These are phyloP conservation scores for Jacaranda mimosifolia DNA, from an alignment of 257 asterid genomes.

Conservation along the genomic window DNA sequence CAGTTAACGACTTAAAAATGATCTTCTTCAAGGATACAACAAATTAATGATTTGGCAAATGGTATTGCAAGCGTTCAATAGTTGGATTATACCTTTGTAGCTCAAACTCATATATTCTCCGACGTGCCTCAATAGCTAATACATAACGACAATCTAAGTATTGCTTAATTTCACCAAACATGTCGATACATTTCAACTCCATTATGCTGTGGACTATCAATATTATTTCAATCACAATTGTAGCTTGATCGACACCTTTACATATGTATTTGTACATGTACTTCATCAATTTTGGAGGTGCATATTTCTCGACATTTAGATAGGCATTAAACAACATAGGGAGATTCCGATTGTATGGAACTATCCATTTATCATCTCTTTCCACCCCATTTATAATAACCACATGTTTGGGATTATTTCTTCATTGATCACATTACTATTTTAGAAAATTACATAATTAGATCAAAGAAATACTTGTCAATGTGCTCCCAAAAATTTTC, in stretches of 20 bases:
- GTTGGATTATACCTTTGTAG: too few relatives aligned
- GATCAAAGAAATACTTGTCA: neutral
- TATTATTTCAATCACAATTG: constrained; percentile 10
- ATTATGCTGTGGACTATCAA: too few relatives aligned
- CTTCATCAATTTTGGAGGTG: neutral
- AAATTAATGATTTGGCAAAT: too few relatives aligned
- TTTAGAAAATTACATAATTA: neutral
- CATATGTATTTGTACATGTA: constrained; percentile 25
- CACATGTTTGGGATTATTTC: neutral
- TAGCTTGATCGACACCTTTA: constrained; percentile 6
- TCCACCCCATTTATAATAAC: neutral
- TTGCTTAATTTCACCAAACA: too few relatives aligned
- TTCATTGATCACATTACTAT: neutral
- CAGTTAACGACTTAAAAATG: neutral
- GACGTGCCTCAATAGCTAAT: too few relatives aligned
- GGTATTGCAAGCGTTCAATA: too few relatives aligned
- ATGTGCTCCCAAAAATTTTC: neutral
- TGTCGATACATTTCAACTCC: too few relatives aligned
- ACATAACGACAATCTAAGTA: too few relatives aligned
- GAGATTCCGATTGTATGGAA: constrained; percentile 9
- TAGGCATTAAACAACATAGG: neutral
- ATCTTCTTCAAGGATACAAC: constrained; percentile 4
- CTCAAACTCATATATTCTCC: too few relatives aligned
- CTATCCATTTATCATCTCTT: constrained; percentile 8
- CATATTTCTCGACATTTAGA: constrained; percentile 11